phyloP scores from a whole-genome alignment of 306 rosid species.

The Senna siamea region DNA sequence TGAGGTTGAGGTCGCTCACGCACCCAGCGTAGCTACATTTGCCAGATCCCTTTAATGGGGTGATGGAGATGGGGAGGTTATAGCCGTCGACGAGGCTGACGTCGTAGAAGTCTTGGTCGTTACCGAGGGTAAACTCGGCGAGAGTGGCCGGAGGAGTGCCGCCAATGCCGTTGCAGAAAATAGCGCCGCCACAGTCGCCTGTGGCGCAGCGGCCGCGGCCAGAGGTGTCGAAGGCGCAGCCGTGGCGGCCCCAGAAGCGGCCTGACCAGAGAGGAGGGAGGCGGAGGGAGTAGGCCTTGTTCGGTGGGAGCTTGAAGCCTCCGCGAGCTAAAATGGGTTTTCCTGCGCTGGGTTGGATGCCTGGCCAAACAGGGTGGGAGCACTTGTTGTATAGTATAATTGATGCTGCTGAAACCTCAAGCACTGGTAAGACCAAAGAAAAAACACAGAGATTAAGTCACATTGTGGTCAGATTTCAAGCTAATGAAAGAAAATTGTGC shows the following conservation, averaged over 20 bases:
- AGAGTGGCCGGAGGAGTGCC: slow-evolving; percentile 90
- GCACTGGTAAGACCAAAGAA: slow-evolving; percentile 22
- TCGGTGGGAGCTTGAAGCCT: slow-evolving; percentile 74
- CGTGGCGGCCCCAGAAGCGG: slow-evolving; percentile 96
- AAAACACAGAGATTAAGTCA: not conserved
- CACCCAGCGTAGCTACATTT: slow-evolving; percentile 89
- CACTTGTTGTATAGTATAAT: slow-evolving; percentile 75
- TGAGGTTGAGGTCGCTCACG: slow-evolving; percentile 80
- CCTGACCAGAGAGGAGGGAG: slow-evolving; percentile 91
- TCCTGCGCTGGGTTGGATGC: slow-evolving; percentile 88
- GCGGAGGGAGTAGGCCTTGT: slow-evolving; percentile 60
- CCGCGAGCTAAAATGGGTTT: slow-evolving; percentile 80
- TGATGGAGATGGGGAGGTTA: slow-evolving; percentile 79
- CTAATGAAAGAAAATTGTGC: not conserved
- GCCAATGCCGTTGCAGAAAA: slow-evolving; percentile 81
- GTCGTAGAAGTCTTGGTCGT: slow-evolving; percentile 91
- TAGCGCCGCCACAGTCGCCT: slow-evolving; percentile 84
- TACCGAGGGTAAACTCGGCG: slow-evolving; percentile 85
- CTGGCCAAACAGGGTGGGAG: slow-evolving; percentile 92
- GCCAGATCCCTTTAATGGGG: slow-evolving; percentile 72
- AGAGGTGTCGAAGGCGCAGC: slow-evolving; percentile 73
- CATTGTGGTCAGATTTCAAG: not conserved
- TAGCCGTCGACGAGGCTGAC: slow-evolving; percentile 97
- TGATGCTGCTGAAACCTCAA: slow-evolving; percentile 50
- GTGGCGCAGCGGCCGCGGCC: slow-evolving; percentile 83